Percentiles rank a stretch among this genome's conserved stretches.
Conservation (phyloP, 306 rosid species). For the Purshia tridentata region DNA sequence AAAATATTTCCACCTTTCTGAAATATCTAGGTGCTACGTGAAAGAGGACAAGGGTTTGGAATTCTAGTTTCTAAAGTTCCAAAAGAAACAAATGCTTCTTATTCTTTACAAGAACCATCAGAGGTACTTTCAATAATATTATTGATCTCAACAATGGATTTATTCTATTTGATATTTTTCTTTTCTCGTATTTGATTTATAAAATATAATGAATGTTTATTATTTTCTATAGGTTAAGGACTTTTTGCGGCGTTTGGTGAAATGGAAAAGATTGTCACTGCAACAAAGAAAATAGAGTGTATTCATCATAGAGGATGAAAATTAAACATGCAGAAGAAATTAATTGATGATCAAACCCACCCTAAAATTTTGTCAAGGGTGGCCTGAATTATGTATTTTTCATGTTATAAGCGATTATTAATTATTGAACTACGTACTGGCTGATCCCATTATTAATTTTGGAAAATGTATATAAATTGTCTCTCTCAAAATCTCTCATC, state of each 20-base stretch:
- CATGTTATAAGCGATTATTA: conserved; percentile 12
- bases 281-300: conserved; percentile 8
- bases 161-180: not conserved
- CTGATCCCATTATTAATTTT: conserved; percentile 5
- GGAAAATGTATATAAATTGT: conserved; percentile 9
- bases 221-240: conserved; percentile 57
- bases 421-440: conserved; percentile 8
- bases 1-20: not conserved
- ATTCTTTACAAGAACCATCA: conserved; percentile 80
- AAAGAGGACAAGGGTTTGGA: conserved; percentile 79
- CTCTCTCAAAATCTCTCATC: conserved; percentile 11
- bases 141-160: not conserved
- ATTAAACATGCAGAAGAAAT: not conserved
- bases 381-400: conserved; percentile 32
- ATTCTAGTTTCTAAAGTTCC: conserved; percentile 81
- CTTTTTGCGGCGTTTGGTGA: conserved; percentile 74
- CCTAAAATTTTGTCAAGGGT: conserved; percentile 38
- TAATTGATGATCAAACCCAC: conserved; percentile 13
- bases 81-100: conserved; percentile 85
- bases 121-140: conserved; percentile 40
- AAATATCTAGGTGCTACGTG: conserved; percentile 53
- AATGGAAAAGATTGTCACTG: conserved; percentile 55
- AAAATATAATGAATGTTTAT: not conserved
- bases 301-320: conserved; percentile 11
- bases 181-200: not conserved